Evolutionary conservation across 2,329 filamentous ascomycete species (phyloP).

Genomic region (Phaeomoniella chlamydospora): DNA sequence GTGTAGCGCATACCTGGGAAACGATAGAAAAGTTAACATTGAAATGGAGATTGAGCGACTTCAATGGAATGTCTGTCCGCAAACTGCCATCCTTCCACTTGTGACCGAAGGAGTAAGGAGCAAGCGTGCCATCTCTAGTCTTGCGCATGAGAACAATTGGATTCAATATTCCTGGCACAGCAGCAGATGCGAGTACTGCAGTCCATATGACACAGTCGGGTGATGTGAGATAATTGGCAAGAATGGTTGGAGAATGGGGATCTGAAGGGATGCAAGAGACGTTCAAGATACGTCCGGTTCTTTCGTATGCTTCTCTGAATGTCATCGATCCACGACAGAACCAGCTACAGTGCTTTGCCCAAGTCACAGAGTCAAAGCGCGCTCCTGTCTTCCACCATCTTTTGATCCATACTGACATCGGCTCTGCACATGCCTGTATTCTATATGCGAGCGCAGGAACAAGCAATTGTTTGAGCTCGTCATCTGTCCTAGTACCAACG

Average conservation of each 20-base stretch:
- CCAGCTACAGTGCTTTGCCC: conserved; percentile 76
- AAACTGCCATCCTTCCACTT: conserved; percentile 98
- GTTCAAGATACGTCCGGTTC: conserved; percentile 87
- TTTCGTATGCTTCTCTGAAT: conserved; percentile 85
- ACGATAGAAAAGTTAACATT: conserved; percentile 97
- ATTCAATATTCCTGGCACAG: conserved; percentile 90
- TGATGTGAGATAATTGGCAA: conserved; percentile 88
- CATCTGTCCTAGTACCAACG: conserved; percentile 77
- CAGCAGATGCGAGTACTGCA: conserved; percentile 83
- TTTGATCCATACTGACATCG: conserved; percentile 57
- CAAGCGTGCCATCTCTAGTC: conserved; percentile 57
- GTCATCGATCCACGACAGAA: conserved; percentile 85
- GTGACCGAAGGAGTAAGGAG: conserved; percentile 90
- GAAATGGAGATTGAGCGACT: conserved; percentile 88
- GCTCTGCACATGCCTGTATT: conserved; percentile 75
- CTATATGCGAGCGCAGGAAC: conserved; percentile 73
- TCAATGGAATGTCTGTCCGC: conserved; percentile 88
- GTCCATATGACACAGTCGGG: conserved; percentile 99
- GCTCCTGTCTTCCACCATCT: conserved; percentile 90
- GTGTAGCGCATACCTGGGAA: conserved; percentile 35
- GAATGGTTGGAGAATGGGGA: conserved; percentile 79
- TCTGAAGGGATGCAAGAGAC: conserved; percentile 93
- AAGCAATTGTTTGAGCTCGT: conserved; percentile 72
- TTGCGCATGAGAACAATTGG: conserved; percentile 90
- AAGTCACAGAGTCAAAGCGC: conserved; percentile 84